Percentiles rank a stretch among this genome's conserved stretches.
Conservation (phyloP, 345 rosid species). For the Arabis hirsuta region DNA sequence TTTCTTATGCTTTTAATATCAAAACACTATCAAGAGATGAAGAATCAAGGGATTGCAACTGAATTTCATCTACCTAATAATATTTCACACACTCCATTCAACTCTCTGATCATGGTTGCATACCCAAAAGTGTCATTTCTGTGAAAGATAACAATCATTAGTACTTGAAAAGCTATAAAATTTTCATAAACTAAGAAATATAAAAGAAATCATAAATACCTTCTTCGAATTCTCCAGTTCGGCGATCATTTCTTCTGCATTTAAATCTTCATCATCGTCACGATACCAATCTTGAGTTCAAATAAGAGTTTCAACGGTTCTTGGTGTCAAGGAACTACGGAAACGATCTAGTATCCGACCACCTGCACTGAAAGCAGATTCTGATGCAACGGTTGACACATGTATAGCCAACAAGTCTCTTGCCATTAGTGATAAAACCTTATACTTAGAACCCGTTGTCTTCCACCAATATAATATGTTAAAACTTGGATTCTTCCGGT, state of each 20-base stretch:
- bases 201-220: not conserved
- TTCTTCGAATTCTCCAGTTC: slow-evolving; percentile 26
- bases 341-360: slow-evolving; percentile 23
- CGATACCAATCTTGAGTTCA: slow-evolving; percentile 36
- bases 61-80: no score
- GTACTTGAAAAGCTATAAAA: no score
- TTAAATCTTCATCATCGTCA: not conserved
- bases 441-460: not conserved
- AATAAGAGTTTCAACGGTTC: slow-evolving; percentile 24
- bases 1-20: no score
- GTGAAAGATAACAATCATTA: no score
- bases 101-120: no score
- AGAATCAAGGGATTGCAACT: no score
- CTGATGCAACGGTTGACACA: slow-evolving; percentile 25
- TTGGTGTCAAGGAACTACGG: slow-evolving; percentile 30
- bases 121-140: no score
- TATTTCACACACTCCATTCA: no score
- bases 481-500: not conserved
- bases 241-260: not conserved
- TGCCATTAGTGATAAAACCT: slow-evolving; percentile 9
- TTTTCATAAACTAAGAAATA: no score
- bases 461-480: slow-evolving; percentile 15
- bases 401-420: slow-evolving; percentile 26
- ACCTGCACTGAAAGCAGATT: slow-evolving; percentile 19
- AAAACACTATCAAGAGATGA: no score